Evolutionary conservation across 2,329 filamentous ascomycete species (phyloP).

Genomic region (Paecilomyces sp.): DNA sequence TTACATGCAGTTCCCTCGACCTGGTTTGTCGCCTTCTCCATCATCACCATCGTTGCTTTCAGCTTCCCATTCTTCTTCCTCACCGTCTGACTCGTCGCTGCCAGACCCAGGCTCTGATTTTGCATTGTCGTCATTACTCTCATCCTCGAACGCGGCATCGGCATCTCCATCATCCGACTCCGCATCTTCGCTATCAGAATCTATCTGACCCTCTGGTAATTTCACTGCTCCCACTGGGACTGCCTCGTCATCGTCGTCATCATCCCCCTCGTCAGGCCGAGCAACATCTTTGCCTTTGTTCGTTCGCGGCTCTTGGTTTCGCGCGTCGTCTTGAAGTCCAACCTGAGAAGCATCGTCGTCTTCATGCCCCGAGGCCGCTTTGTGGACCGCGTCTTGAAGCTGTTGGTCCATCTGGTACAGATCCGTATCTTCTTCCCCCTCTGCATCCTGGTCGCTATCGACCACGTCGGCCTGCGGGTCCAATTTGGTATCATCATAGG

Average conservation of each 20-base stretch:
- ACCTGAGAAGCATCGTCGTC: conserved; percentile 28
- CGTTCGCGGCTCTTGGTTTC: conserved; percentile 11
- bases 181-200: conserved; percentile 31
- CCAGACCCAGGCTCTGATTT: conserved; percentile 31
- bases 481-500: conserved; percentile 26
- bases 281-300: conserved; percentile 29
- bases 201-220: conserved; percentile 20
- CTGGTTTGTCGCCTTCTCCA: conserved; percentile 37
- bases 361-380: conserved; percentile 24
- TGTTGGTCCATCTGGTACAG: conserved; percentile 33
- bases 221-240: conserved; percentile 28
- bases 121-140: conserved; percentile 33
- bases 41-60: conserved; percentile 41
- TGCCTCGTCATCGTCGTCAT: conserved; percentile 31
- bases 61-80: conserved; percentile 43
- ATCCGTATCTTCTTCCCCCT: conserved; percentile 38
- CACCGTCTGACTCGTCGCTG: conserved; percentile 54
- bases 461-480: conserved; percentile 24
- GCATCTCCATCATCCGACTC: conserved; percentile 33
- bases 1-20: conserved; percentile 59
- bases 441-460: conserved; percentile 38
- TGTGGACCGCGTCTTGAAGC: conserved; percentile 30
- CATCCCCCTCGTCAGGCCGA: conserved; percentile 17
- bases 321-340: conserved; percentile 21
- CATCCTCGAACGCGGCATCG: conserved; percentile 36